phyloP scores from a whole-genome alignment of 257 asterid genomes.

The Primulina tabacum region DNA sequence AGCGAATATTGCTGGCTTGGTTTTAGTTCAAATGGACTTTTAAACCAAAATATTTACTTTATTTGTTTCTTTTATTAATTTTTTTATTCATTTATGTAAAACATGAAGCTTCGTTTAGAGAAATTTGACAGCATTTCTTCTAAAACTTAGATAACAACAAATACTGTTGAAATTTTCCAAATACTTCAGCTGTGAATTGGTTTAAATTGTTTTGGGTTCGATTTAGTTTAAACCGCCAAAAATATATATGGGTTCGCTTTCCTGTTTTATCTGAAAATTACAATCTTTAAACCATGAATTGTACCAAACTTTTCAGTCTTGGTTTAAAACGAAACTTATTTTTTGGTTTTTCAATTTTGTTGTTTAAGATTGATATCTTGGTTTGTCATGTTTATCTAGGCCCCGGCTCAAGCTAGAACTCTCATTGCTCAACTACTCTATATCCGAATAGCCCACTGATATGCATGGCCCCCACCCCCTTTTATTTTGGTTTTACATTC shows the following conservation, averaged over 20 bases:
- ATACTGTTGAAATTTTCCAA: too few species aligned
- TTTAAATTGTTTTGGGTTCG: too few species aligned
- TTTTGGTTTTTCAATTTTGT: neutral
- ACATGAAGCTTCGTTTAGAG: neutral
- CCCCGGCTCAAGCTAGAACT: neutral
- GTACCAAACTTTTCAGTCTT: neutral
- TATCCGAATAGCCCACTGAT: too few species aligned
- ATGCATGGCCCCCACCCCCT: too few species aligned
- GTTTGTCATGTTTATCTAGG: neutral
- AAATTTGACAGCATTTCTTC: too few species aligned
- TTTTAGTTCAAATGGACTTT: neutral
- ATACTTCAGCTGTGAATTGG: too few species aligned
- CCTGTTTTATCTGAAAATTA: neutral
- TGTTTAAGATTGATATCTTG: neutral
- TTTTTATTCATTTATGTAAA: too few species aligned
- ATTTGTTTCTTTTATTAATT: too few species aligned
- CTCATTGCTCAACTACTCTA: too few species aligned
- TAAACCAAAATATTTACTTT: neutral
- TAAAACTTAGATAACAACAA: too few species aligned
- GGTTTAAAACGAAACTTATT: neutral
- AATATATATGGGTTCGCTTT: neutral
- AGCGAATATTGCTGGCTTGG: neutral
- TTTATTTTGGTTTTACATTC: neutral
- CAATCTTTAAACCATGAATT: neutral
- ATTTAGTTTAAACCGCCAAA: neutral